A percentile compares a stretch with the other conserved stretches of the same genome.
Conservation (phyloP, 2,329 filamentous ascomycete species). For the Penicillium sp. region DNA sequence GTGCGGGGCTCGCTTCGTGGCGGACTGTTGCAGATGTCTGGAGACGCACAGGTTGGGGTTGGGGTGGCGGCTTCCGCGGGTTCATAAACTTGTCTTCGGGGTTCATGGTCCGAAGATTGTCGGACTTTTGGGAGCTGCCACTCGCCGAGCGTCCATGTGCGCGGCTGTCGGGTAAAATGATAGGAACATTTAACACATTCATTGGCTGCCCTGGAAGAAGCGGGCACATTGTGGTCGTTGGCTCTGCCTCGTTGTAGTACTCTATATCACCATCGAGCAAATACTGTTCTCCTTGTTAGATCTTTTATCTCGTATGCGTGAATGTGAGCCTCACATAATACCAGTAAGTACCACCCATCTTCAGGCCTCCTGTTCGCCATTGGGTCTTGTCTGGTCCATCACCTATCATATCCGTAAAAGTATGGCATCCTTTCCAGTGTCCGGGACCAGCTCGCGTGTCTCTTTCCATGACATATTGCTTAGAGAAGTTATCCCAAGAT, state of each 20-base stretch:
- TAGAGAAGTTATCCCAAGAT: slow-evolving; percentile 92
- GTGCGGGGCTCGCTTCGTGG: slow-evolving; percentile 23
- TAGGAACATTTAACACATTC: slow-evolving; percentile 78
- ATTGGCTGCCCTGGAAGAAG: slow-evolving; percentile 83
- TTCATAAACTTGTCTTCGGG: slow-evolving; percentile 72
- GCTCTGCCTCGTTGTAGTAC: slow-evolving; percentile 67
- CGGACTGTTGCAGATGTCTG: slow-evolving; percentile 44
- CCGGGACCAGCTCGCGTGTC: slow-evolving; percentile 71
- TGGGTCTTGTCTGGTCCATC: slow-evolving; percentile 62
- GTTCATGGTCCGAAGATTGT: slow-evolving; percentile 68
- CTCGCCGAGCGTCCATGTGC: slow-evolving; percentile 63
- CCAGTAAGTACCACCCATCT: slow-evolving; percentile 91
- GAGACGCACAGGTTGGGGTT: slow-evolving; percentile 46
- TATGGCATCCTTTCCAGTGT: slow-evolving; percentile 84
- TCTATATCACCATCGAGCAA: slow-evolving; percentile 76
- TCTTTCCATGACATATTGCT: slow-evolving; percentile 74
- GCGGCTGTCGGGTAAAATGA: slow-evolving; percentile 55
- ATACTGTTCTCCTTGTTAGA: slow-evolving; percentile 58
- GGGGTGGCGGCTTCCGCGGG: slow-evolving; percentile 59
- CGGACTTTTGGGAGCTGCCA: slow-evolving; percentile 56
- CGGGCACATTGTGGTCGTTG: slow-evolving; percentile 75
- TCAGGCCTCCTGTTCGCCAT: slow-evolving; percentile 73
- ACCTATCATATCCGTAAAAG: slow-evolving; percentile 79
- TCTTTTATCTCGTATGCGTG: not conserved
- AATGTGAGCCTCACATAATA: slow-evolving; percentile 67